Evolutionary conservation across 2,329 filamentous ascomycete species (phyloP), one percentile per base, ranked within the genome.

Genomic region (Alternaria sp.): DNA sequence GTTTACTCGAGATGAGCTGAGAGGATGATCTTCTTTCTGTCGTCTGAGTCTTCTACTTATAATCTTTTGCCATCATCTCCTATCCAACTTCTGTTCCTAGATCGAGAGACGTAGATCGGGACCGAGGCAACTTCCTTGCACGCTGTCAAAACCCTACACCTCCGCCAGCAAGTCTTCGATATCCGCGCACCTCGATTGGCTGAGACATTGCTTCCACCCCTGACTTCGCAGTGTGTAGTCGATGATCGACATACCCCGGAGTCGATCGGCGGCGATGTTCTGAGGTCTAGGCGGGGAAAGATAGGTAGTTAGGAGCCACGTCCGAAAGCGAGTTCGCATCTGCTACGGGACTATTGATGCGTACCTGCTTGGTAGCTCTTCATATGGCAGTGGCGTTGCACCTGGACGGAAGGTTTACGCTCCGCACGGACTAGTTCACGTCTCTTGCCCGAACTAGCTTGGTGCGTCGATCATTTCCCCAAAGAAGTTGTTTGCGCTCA

Each of bases 361-460:
- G 25, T 36, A 45, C 32, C 32, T 17, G 36, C 45, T 55, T 36
- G 36, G 59, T 45, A 50, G 36, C 30, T 62, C 36, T 44, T 17
- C 28, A 51, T 21, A 23, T 32, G 23, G 17, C 46, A 30, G 28
- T 54, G 55, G 60, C 55, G 49, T 36, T 30, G 36, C 36, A 26
- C 40, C 19, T 46, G 40, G 26, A 47, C 55, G 49, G 55, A 59
- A 58, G 55, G 49, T 61, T 46, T 47, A 30, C 36, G 25, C 49
- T 54, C 43, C 28, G 28, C 43, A 28, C 21, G 15, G 19, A 30
- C 59, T 57, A 57, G 54, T 52, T 57, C 59, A 57, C 46, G 23
- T 25, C 54, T 52, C 32, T 61, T 61, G 25, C 54, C 54, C 13
- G 4, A 61, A 54, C 11, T 3, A 30, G 45, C 40, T n/a, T 26